phyloP scores from a whole-genome alignment of 345 rosid species.

The Eutrema yunnanense region DNA sequence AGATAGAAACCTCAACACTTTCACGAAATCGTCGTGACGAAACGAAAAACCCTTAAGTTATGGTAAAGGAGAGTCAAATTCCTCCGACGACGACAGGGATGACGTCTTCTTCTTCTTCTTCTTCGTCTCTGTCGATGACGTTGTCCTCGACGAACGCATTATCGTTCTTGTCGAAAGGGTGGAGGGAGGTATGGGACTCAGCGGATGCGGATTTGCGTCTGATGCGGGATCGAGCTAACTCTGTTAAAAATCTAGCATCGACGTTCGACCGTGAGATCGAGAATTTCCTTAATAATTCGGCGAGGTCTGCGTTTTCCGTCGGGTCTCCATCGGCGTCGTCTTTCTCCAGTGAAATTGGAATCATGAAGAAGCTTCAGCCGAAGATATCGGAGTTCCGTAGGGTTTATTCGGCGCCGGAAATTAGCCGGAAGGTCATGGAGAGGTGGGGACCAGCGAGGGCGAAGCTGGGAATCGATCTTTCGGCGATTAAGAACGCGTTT shows the following conservation, averaged over 20 bases:
- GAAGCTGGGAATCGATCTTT: constrained; percentile 67
- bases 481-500: constrained; percentile 72
- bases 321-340: constrained; percentile 40
- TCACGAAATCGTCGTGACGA: constrained; percentile 21
- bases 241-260: constrained; percentile 77
- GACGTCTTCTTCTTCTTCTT: not conserved
- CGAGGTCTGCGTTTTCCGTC: constrained; percentile 55
- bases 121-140: constrained; percentile 35
- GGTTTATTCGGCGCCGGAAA: constrained; percentile 89
- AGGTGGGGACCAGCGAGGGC: constrained; percentile 71
- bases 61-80: constrained; percentile 37
- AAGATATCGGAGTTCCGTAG: constrained; percentile 81
- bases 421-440: constrained; percentile 80
- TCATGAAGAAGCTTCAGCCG: constrained; percentile 86
- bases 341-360: constrained; percentile 49
- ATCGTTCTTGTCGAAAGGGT: constrained; percentile 75
- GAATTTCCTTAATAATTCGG: constrained; percentile 60
- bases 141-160: constrained; percentile 54
- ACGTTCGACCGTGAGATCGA: constrained; percentile 86
- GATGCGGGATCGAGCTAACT: constrained; percentile 77
- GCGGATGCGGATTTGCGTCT: constrained; percentile 91
- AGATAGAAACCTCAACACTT: constrained; percentile 1
- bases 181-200: constrained; percentile 88
- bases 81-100: constrained; percentile 13
- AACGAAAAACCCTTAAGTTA: constrained; percentile 28